Conservation (phyloP, 2,329 filamentous ascomycete species). For the Coniella lustricola region DNA sequence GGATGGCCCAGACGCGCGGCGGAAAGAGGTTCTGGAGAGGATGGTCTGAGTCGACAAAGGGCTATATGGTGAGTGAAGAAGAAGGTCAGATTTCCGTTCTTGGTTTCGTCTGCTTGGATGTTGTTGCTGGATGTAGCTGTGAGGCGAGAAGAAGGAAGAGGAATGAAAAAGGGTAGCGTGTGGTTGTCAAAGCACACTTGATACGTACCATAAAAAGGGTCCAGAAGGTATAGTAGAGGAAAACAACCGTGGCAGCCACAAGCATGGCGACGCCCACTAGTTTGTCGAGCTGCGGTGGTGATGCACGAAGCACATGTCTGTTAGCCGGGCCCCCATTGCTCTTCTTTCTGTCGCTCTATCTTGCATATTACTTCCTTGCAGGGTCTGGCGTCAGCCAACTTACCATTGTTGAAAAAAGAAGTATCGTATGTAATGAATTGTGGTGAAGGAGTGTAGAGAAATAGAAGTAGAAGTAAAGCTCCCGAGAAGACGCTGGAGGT, state of each 20-base stretch:
- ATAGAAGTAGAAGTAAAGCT: neutral
- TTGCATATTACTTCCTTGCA: neutral
- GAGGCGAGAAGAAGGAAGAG: neutral
- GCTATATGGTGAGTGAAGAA: conserved; percentile 43
- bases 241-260: conserved; percentile 57
- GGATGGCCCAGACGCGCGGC: conserved; percentile 96
- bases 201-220: conserved; percentile 83
- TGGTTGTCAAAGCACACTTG: conserved; percentile 6
- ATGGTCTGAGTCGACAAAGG: conserved; percentile 94
- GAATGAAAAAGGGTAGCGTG: conserved; percentile 5
- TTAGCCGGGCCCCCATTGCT: conserved; percentile 3
- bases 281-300: conserved; percentile 71
- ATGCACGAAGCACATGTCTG: neutral
- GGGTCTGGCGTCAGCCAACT: neutral
- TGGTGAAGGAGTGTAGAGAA: conserved; percentile 14
- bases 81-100: neutral
- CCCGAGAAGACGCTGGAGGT: no score
- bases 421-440: neutral
- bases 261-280: conserved; percentile 62
- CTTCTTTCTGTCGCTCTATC: neutral
- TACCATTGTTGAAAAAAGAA: conserved; percentile 25
- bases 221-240: conserved; percentile 93
- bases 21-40: conserved; percentile 92
- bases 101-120: no score
- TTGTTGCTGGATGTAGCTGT: no score